Percentiles rank a stretch among this genome's conserved stretches.
These are phyloP conservation scores for Trametes hirsuta DNA, from an alignment of 1,284 basidiomycete species.

Conservation along the genomic window DNA sequence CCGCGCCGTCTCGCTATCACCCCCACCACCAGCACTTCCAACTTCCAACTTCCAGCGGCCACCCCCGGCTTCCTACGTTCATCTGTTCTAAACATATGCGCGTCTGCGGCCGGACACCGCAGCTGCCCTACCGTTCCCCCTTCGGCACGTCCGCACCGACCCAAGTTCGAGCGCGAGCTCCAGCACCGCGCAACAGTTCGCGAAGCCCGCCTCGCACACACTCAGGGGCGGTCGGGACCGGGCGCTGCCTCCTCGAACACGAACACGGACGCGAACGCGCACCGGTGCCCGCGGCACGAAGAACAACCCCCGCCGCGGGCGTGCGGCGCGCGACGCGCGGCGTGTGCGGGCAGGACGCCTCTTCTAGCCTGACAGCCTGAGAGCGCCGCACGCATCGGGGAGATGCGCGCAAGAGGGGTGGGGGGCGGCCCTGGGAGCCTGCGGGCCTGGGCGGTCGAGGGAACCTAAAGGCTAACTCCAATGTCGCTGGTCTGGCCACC, in stretches of 20 bases:
- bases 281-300: slow-evolving; percentile 4
- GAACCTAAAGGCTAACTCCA: slow-evolving; percentile 19
- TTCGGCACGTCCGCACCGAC: background rate
- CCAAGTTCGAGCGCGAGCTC: background rate
- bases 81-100: background rate
- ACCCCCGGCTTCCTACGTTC: background rate
- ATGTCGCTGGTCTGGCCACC: background rate
- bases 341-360: slow-evolving; percentile 17
- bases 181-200: background rate
- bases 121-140: background rate
- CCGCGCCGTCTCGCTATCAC: background rate
- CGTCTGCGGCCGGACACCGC: background rate
- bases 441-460: background rate
- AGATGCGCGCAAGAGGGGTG: slow-evolving; percentile 17
- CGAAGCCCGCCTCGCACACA: no score
- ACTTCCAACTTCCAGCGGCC: background rate
- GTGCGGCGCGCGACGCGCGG: slow-evolving; percentile 7
- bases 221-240: background rate
- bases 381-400: slow-evolving; percentile 12
- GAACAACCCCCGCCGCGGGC: background rate
- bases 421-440: background rate
- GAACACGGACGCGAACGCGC: background rate
- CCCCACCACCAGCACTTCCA: background rate
- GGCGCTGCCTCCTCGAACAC: background rate
- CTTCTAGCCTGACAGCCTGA: slow-evolving; percentile 16